Evolutionary conservation across 2,329 filamentous ascomycete species (phyloP), one percentile per base, ranked within the genome.

Genomic region (Orbilia quercus): DNA sequence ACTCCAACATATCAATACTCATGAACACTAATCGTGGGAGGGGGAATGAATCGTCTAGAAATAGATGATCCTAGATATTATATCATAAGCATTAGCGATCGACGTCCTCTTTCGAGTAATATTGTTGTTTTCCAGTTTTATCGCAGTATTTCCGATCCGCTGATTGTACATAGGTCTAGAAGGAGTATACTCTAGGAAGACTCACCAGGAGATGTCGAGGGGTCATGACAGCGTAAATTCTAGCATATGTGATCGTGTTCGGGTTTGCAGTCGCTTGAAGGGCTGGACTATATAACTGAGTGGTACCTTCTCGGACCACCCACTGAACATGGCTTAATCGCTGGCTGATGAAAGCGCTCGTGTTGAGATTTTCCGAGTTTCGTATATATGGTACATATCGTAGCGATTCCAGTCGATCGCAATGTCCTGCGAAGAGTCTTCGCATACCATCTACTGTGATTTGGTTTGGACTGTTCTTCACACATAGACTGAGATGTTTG

Each of bases 341-440:
- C 2, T 34, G 28, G 1, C 59, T 64, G 2, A 58, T 44, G n/a
- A 65, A 65, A 2, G 53, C 16, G 20, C 11, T 53, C 2, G 65
- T 22, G 25, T 65, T 38, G 4, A 48, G 11, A 16, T 18, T 36
- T 5, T 66, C 40, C 4, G 25, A 14, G 7, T 34, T 16, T 7
- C 45, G 31, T 14, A 72, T 16, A 14, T 40, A 36, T 5, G 67
- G 67, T 5, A 72, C 23, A 2, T 53, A 31, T 12, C 67, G 31
- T 12, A 73, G 22, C 16, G 36, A 48, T 14, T 44, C 25, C 2
- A 60, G 20, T 5, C 22, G 4, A 9, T 62, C 40, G 34, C 69
- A 66, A 31, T 73, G 54, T n/a, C 60, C 47, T 2, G 20, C 18
- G 22, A 73, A 73, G 1, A 57, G 12, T 40, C 57, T 38, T 11